Conservation (phyloP, 768 basidiomycete species). For the Tylopilus sp. region DNA sequence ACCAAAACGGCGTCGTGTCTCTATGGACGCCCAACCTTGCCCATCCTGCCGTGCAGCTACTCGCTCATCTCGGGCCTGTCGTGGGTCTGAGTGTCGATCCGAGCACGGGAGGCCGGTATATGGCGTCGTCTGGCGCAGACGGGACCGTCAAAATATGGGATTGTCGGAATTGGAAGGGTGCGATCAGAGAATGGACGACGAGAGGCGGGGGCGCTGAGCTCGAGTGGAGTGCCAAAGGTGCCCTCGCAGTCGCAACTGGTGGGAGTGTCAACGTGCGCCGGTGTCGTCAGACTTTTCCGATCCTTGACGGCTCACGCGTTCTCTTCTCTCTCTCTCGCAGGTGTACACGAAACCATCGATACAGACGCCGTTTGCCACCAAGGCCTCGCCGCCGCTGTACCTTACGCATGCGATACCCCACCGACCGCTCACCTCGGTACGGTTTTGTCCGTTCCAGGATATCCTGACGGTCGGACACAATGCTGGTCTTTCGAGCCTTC, state of each 20-base stretch:
- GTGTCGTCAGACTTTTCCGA: no score
- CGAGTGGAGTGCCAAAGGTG: constrained; percentile 85
- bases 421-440: constrained; percentile 67
- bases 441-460: constrained; percentile 91
- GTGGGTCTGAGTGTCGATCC: constrained; percentile 80
- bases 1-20: constrained; percentile 93
- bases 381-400: constrained; percentile 73
- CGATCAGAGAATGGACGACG: constrained; percentile 74
- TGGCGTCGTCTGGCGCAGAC: constrained; percentile 88
- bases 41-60: constrained; percentile 85
- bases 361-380: constrained; percentile 47
- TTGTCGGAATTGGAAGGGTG: constrained; percentile 91
- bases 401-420: constrained; percentile 83
- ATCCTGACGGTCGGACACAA: constrained; percentile 76
- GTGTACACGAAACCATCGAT: constrained; percentile 71
- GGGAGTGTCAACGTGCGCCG: constrained; percentile 75
- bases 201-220: constrained; percentile 66
- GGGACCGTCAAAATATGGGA: constrained; percentile 95
- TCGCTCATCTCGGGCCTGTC: constrained; percentile 89
- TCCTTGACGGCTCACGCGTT: neutral
- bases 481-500: constrained; percentile 75
- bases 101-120: constrained; percentile 80
- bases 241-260: constrained; percentile 76
- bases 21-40: constrained; percentile 96
- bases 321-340: no score